Base-by-base conservation (phyloP, 2,329 filamentous ascomycete genomes). In the Colletotrichum endophyticum region DNA sequence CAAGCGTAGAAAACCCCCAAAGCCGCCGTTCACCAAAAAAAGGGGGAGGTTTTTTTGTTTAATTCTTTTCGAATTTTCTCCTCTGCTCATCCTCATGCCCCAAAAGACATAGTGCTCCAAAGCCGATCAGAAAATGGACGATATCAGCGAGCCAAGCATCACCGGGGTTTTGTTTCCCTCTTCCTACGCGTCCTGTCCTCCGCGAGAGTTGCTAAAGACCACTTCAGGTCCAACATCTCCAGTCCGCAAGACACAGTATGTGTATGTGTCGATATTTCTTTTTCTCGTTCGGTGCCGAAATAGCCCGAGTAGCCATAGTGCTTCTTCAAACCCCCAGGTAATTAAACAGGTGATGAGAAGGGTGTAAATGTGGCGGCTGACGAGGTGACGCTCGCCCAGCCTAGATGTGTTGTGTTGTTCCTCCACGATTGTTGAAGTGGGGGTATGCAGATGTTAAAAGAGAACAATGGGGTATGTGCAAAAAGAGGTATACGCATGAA, bases 371-470 rank as follows among this genome's bases (percentile, higher is more conserved):
- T 36, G 25, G 56, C 34, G n/a, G 53, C 66, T 39, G 67, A 36
- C 30, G 67, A 77, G 72, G 72, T 74, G 72, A 68, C 67, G 72
- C 75, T 75, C 66, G 66, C 30, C 30, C 49, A 53, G 66, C 66
- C 53, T 63, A 71, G 27, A 75, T 67, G 61, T 74, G 63, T 49
- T 70, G 70, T 70, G 61, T 39, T 71, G 44, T 53, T 53, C 56
- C 66, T 27, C 75, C 75, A 77, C 75, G 56, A 27, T 69, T 77
- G 75, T 77, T 77, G 75, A 77, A 77, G 75, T 71, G 72, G 75
- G 59, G 66, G n/a, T 15, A 77, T 72, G 75, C 75, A 74, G 66
- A 57, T 67, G 66, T 67, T 57, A 49, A 66, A 62, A 22, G n/a
- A 67, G 75, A 67, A 28, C 25, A 62, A 72, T 53, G 32, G 72